Percentiles rank a stretch among this genome's conserved stretches.
These are phyloP conservation scores for Pleurotus cornucopiae DNA, from an alignment of 768 basidiomycete species.

Conservation along the genomic window DNA sequence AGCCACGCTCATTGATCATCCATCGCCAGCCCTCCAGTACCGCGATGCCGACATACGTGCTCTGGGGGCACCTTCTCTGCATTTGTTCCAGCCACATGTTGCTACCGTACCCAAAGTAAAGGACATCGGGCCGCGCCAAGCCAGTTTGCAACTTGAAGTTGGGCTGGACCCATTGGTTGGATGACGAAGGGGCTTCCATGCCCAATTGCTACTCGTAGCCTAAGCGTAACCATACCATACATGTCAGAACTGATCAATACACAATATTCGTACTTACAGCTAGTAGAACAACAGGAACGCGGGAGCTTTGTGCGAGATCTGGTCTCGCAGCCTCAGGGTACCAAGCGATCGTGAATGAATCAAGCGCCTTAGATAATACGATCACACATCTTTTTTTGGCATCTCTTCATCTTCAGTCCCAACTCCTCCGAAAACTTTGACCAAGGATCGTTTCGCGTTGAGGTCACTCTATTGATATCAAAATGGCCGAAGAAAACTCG, in stretches of 20 bases:
- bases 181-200: too few species aligned
- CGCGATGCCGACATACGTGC: conserved; percentile 35
- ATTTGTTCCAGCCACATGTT: conserved; percentile 50
- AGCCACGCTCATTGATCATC: conserved; percentile 41
- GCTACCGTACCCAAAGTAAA: conserved; percentile 49
- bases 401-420: background rate
- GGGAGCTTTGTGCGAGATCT: too few species aligned
- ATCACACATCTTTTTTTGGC: conserved; percentile 1
- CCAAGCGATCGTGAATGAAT: too few species aligned
- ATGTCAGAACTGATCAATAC: too few species aligned
- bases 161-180: too few species aligned
- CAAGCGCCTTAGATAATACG: background rate
- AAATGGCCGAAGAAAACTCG: conserved; percentile 64
- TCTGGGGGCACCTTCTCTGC: conserved; percentile 41
- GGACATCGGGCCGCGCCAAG: background rate
- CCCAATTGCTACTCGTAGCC: too few species aligned
- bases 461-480: conserved; percentile 51
- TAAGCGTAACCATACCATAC: too few species aligned
- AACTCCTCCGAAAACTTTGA: conserved; percentile 31
- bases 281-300: too few species aligned
- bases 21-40: conserved; percentile 39
- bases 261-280: too few species aligned
- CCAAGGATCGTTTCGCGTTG: conserved; percentile 85
- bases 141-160: too few species aligned
- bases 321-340: too few species aligned